Conservation (phyloP, 2,329 filamentous ascomycete species). For the Xylariales sp. region DNA sequence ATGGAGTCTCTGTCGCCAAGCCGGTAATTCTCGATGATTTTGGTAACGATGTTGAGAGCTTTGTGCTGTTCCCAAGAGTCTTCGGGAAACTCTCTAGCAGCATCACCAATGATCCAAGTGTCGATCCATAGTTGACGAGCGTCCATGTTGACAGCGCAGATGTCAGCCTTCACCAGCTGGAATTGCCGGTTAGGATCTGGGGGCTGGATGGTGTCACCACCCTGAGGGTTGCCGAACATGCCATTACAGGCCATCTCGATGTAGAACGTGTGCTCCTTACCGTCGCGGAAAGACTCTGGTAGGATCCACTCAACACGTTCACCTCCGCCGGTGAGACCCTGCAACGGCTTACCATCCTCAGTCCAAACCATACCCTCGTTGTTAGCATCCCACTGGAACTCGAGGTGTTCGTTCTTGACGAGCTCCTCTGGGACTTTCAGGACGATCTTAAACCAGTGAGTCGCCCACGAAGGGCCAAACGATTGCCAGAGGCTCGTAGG, state of each 20-base stretch:
- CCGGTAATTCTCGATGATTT: conserved; percentile 87
- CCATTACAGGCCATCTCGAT: conserved; percentile 98
- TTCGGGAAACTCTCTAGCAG: conserved; percentile 81
- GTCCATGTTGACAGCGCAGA: conserved; percentile 82
- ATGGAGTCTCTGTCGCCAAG: conserved; percentile 75
- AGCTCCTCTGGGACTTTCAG: conserved; percentile 73
- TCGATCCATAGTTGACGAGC: conserved; percentile 83
- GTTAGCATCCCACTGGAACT: conserved; percentile 93
- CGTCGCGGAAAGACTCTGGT: conserved; percentile 75
- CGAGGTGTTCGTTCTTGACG: conserved; percentile 72
- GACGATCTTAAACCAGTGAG: conserved; percentile 90
- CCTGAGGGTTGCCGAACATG: conserved; percentile 92
- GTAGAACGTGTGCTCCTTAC: conserved; percentile 83
- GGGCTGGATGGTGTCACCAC: conserved; percentile 82
- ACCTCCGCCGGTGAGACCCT: conserved; percentile 85
- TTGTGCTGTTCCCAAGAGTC: conserved; percentile 87
- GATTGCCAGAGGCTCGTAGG: conserved; percentile 68
- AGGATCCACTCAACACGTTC: conserved; percentile 91
- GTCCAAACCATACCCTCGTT: conserved; percentile 96
- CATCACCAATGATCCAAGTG: conserved; percentile 94
- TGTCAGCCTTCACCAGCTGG: conserved; percentile 70
- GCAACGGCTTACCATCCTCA: conserved; percentile 80
- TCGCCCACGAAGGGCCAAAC: conserved; percentile 95
- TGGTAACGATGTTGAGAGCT: conserved; percentile 76
- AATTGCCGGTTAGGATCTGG: conserved; percentile 83